These are phyloP conservation scores for Ustilago loliicola DNA, from an alignment of 1,284 basidiomycete genomes.

Conservation along the genomic window DNA sequence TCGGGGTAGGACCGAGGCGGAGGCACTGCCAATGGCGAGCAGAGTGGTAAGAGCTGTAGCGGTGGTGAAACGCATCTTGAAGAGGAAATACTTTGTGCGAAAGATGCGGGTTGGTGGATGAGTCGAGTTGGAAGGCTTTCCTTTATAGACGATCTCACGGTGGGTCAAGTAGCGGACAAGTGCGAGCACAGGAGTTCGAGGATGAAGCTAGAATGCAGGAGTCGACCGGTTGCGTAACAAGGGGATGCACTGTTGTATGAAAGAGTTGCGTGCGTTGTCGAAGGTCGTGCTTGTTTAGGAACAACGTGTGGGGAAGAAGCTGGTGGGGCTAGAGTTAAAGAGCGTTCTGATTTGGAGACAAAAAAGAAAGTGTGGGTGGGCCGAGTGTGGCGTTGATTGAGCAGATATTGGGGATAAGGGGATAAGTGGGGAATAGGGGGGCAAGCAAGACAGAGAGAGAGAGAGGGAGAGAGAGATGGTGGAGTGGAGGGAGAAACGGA, in stretches of 20 bases:
- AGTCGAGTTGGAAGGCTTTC: background rate
- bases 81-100: background rate
- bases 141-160: constrained; percentile 7
- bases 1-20: constrained; percentile 46
- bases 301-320: constrained; percentile 6
- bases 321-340: constrained; percentile 19
- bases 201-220: constrained; percentile 11
- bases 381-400: background rate
- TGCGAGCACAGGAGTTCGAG: background rate
- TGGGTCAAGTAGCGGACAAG: background rate
- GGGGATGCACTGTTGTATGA: background rate
- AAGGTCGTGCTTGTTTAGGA: constrained; percentile 1
- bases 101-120: background rate
- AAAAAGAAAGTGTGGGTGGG: constrained; percentile 26
- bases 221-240: constrained; percentile 8
- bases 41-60: constrained; percentile 33
- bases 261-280: background rate
- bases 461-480: too few species aligned
- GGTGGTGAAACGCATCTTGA: constrained; percentile 44
- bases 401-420: constrained; percentile 1
- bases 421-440: constrained; percentile 4
- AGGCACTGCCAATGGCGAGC: constrained; percentile 32
- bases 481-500: constrained; percentile 22
- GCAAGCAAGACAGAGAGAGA: constrained; percentile 8
- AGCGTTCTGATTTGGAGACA: constrained; percentile 31